Evolutionary conservation across 1,284 basidiomycete species (phyloP).

Genomic region (Irpex sp.): DNA sequence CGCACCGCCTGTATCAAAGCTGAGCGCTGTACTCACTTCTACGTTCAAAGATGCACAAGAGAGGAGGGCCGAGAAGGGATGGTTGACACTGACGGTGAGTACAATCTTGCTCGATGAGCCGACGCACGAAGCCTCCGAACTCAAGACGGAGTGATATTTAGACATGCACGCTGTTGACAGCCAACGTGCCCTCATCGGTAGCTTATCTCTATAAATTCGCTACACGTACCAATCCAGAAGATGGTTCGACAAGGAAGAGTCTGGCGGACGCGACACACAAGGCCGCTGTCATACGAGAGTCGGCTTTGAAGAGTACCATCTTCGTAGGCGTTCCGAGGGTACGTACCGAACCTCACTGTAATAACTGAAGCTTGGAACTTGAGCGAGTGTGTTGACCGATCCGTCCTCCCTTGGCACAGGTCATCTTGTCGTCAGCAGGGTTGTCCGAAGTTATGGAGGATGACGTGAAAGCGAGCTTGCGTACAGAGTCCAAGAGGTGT

Average conservation of each 20-base stretch:
- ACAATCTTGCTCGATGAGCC: too few species aligned
- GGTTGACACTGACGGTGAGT: slow-evolving; percentile 78
- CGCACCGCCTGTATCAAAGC: slow-evolving; percentile 49
- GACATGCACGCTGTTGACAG: slow-evolving; percentile 82
- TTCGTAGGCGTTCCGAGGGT: slow-evolving; percentile 91
- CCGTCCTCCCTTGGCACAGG: slow-evolving; percentile 37
- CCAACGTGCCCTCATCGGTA: slow-evolving; percentile 78
- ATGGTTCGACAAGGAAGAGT: slow-evolving; percentile 38
- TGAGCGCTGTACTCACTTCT: slow-evolving; percentile 55
- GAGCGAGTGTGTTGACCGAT: too few species aligned
- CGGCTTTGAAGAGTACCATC: slow-evolving; percentile 89
- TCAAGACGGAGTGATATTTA: slow-evolving; percentile 22
- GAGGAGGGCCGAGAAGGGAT: slow-evolving; percentile 70
- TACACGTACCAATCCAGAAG: slow-evolving; percentile 46
- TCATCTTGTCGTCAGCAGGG: slow-evolving; percentile 79
- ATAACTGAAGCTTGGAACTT: background rate
- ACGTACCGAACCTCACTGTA: slow-evolving; percentile 9
- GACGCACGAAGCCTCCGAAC: too few species aligned
- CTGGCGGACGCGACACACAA: slow-evolving; percentile 56
- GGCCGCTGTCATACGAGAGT: slow-evolving; percentile 88
- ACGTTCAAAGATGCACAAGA: slow-evolving; percentile 61
- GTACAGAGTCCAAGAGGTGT: slow-evolving; percentile 56
- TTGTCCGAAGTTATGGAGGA: slow-evolving; percentile 73
- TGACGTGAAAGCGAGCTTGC: slow-evolving; percentile 71
- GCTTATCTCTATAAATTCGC: slow-evolving; percentile 79